Conservation (phyloP, 148 eudicot genomes). For the Rhododendron henanense region DNA sequence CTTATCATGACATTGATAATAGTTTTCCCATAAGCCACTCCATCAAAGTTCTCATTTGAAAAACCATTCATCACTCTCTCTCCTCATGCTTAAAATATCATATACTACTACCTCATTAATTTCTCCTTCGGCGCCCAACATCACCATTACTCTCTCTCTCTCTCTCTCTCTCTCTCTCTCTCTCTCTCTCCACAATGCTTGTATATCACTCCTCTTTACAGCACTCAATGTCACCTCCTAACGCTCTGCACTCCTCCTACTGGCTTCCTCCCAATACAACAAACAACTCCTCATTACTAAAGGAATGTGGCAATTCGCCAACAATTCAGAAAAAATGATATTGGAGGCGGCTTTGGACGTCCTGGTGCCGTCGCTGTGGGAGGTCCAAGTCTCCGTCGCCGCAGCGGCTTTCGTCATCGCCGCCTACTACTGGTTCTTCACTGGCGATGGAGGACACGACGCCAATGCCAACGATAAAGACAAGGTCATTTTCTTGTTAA, state of each 20-base stretch:
- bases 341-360: slow-evolving; percentile 27
- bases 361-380: slow-evolving; percentile 52
- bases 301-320: neutral
- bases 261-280: neutral
- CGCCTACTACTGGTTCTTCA: slow-evolving; percentile 43
- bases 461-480: slow-evolving; percentile 31
- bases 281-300: neutral
- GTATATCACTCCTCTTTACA: neutral
- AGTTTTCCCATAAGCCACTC: neutral
- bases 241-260: neutral
- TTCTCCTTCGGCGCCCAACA: slow-evolving; percentile 5
- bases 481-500: slow-evolving; percentile 23
- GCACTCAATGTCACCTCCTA: neutral
- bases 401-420: slow-evolving; percentile 39
- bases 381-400: slow-evolving; percentile 44
- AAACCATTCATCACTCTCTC: neutral
- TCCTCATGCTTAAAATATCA: neutral
- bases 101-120: neutral
- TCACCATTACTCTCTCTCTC: neutral
- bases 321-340: slow-evolving; percentile 20
- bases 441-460: neutral
- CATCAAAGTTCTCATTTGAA: no score
- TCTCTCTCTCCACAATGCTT: neutral
- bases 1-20: neutral
- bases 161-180: neutral